Percentiles rank a stretch among this genome's conserved stretches.
Conservation (phyloP, 2,329 filamentous ascomycete species). For the Arthrobotrys iridis region DNA sequence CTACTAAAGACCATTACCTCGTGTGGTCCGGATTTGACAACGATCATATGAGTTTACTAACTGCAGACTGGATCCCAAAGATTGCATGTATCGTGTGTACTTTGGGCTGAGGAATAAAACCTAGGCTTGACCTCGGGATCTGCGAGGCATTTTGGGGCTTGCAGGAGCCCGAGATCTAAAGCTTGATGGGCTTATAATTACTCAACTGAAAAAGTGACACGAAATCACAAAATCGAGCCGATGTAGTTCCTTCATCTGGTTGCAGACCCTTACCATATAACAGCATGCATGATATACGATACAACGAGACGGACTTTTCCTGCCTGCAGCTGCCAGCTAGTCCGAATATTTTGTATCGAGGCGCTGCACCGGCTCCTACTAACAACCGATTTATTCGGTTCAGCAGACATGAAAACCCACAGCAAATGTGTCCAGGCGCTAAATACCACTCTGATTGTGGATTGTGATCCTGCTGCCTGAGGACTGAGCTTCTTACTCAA, state of each 20-base stretch:
- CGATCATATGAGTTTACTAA: background rate
- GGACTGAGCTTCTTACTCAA: conserved; percentile 9
- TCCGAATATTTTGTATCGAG: background rate
- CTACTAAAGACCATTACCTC: background rate
- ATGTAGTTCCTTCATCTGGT: conserved; percentile 7
- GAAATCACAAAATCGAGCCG: conserved; percentile 15
- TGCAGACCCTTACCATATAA: conserved; percentile 38
- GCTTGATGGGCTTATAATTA: conserved; percentile 29
- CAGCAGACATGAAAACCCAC: background rate
- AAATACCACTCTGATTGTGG: no score
- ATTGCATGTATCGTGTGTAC: background rate
- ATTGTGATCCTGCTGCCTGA: conserved; percentile 53
- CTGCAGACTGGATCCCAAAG: background rate
- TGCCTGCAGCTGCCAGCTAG: conserved; percentile 34
- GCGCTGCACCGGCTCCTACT: background rate
- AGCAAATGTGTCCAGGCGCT: conserved; percentile 8
- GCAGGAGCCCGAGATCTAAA: conserved; percentile 44
- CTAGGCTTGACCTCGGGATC: conserved; percentile 28
- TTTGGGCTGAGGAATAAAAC: conserved; percentile 1
- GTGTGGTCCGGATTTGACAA: conserved; percentile 3
- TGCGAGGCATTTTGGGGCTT: conserved; percentile 49
- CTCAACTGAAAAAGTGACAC: conserved; percentile 8
- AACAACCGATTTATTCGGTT: conserved; percentile 2
- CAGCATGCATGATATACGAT: conserved; percentile 38
- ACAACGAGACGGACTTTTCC: conserved; percentile 19